Conservation (phyloP, 83 land plant species). For the Picea abies region DNA sequence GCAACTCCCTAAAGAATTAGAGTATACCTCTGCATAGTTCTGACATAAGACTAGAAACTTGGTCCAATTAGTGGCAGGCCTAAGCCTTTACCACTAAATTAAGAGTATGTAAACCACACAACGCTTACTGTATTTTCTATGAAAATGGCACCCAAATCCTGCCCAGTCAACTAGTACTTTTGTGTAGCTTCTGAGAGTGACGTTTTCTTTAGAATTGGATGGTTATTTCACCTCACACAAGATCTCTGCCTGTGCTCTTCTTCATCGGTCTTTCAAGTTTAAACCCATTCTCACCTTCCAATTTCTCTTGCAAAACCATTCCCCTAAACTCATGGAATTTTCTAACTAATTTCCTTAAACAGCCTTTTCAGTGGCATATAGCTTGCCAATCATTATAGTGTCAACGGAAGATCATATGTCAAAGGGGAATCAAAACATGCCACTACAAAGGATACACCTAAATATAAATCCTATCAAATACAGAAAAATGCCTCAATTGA, state of each 20-base stretch:
- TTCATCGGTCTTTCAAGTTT: not conserved
- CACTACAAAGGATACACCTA: too few species aligned
- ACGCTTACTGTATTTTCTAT: not conserved
- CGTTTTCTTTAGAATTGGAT: too few species aligned
- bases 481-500: not conserved
- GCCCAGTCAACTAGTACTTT: not conserved
- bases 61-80: too few species aligned
- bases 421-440: too few species aligned
- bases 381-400: too few species aligned
- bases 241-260: not conserved
- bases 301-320: not conserved
- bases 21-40: not conserved
- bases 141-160: not conserved
- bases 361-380: too few species aligned
- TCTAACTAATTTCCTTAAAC: not conserved
- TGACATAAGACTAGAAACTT: not conserved
- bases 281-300: not conserved
- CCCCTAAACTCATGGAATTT: not conserved
- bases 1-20: not conserved
- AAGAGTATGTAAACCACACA: too few species aligned
- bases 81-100: too few species aligned
- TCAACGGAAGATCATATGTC: too few species aligned
- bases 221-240: not conserved
- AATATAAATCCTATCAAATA: not conserved
- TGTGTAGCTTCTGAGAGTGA: too few species aligned